phyloP scores from a whole-genome alignment of 768 basidiomycete species.

The Lactarius trivialis region DNA sequence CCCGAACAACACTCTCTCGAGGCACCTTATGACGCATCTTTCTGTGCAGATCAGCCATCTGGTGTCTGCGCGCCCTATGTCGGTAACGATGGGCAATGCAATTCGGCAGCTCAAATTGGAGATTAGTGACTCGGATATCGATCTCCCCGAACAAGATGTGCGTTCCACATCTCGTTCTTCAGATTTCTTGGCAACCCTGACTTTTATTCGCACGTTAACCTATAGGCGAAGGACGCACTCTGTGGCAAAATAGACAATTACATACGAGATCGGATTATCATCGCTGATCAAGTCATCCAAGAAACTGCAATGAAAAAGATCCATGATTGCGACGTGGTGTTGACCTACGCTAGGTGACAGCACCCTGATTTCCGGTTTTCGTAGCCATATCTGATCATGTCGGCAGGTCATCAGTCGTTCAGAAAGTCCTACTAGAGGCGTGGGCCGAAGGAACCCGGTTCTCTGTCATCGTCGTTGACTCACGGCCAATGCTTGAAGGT shows the following conservation, averaged over 20 bases:
- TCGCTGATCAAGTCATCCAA: conserved; percentile 91
- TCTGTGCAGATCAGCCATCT: conserved; percentile 91
- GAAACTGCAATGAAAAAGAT: conserved; percentile 88
- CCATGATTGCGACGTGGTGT: conserved; percentile 84
- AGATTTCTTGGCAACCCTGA: background rate
- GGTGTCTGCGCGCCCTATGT: conserved; percentile 83
- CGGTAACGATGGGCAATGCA: conserved; percentile 91
- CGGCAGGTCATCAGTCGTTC: conserved; percentile 85
- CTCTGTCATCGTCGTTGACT: conserved; percentile 90
- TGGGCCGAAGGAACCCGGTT: conserved; percentile 70
- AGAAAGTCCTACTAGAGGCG: conserved; percentile 78
- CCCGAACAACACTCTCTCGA: conserved; percentile 75
- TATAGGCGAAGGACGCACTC: conserved; percentile 79
- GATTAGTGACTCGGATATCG: conserved; percentile 87
- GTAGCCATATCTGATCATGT: conserved; percentile 8
- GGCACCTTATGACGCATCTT: conserved; percentile 87
- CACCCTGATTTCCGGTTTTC: background rate
- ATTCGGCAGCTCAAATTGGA: conserved; percentile 92
- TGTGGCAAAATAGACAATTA: conserved; percentile 87
- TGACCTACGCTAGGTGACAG: conserved; percentile 83
- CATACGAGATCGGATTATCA: conserved; percentile 87
- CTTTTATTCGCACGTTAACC: conserved; percentile 5
- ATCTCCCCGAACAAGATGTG: conserved; percentile 93
- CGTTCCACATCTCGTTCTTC: conserved; percentile 27
- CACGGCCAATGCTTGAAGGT: conserved; percentile 93